Conservation (phyloP, 345 rosid genomes). For the Adansonia digitata region DNA sequence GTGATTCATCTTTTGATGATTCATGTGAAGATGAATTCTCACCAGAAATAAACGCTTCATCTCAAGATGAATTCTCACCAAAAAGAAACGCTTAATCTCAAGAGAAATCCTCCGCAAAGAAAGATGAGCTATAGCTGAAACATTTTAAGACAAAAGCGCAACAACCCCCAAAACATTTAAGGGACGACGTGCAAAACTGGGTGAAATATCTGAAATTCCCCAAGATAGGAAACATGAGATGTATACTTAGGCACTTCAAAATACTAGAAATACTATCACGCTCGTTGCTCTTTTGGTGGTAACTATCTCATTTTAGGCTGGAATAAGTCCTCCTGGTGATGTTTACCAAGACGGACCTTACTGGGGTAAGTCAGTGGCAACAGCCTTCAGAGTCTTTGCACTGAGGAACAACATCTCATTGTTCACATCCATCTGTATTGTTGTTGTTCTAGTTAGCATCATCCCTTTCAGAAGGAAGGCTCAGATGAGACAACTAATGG, state of each 20-base stretch:
- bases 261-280: conserved; percentile 26
- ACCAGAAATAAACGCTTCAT: no score
- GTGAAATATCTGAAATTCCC: background rate
- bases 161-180: no score
- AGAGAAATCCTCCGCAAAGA: background rate
- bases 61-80: no score
- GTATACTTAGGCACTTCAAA: conserved; percentile 19
- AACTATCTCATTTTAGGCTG: conserved; percentile 20
- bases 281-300: conserved; percentile 21
- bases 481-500: conserved; percentile 14
- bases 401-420: conserved; percentile 35
- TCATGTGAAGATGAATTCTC: no score
- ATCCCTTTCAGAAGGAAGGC: conserved; percentile 21
- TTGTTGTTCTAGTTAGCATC: conserved; percentile 24
- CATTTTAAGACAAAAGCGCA: no score
- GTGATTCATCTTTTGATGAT: no score
- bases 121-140: background rate
- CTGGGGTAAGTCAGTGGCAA: conserved; percentile 17
- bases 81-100: background rate
- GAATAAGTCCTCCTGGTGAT: conserved; percentile 24
- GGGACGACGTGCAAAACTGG: conserved; percentile 1
- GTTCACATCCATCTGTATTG: conserved; percentile 33
- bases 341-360: conserved; percentile 13
- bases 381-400: conserved; percentile 28
- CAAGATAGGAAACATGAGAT: conserved; percentile 10